A percentile compares a stretch with the other conserved stretches of the same genome.
phyloP scores from a whole-genome alignment of 805 yeast genomes.

The Candida suzukii region DNA sequence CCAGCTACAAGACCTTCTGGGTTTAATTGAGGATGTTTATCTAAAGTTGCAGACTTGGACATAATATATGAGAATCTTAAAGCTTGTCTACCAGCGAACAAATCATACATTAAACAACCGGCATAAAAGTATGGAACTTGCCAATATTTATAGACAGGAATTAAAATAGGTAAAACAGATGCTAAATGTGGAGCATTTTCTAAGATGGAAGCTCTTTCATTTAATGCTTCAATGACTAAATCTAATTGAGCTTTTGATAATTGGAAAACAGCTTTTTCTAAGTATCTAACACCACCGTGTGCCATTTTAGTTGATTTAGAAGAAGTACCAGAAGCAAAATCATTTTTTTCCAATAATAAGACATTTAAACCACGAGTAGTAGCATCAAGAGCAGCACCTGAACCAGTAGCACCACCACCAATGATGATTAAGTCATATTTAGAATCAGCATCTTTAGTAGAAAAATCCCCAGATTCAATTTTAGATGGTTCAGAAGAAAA shows the following conservation, averaged over 20 bases:
- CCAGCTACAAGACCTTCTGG: constrained; percentile 76
- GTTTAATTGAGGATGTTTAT: constrained; percentile 82
- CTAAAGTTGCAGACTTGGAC: constrained; percentile 56
- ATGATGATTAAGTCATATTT: constrained; percentile 77
- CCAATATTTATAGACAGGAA: constrained; percentile 96
- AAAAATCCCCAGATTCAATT: constrained; percentile 2
- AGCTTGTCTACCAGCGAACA: constrained; percentile 87
- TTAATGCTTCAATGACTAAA: constrained; percentile 81
- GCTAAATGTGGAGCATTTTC: constrained; percentile 90
- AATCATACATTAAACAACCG: constrained; percentile 87
- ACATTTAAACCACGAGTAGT: constrained; percentile 85
- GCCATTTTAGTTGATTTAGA: constrained; percentile 95
- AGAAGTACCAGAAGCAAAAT: constrained; percentile 89
- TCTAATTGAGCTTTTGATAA: constrained; percentile 84
- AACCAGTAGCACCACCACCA: constrained; percentile 96
- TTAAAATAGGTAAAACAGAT: constrained; percentile 81
- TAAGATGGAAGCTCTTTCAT: constrained; percentile 79
- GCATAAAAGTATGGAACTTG: constrained; percentile 89
- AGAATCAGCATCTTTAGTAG: constrained; percentile 29
- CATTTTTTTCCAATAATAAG: constrained; percentile 78
- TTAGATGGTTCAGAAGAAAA: constrained; percentile 1
- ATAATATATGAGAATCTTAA: constrained; percentile 71
- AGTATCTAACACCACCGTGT: constrained; percentile 94
- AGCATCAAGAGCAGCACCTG: constrained; percentile 92
- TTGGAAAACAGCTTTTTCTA: constrained; percentile 92